These are phyloP conservation scores for Scedosporium minutisporum DNA, from an alignment of 2,329 filamentous ascomycete species.

Conservation along the genomic window DNA sequence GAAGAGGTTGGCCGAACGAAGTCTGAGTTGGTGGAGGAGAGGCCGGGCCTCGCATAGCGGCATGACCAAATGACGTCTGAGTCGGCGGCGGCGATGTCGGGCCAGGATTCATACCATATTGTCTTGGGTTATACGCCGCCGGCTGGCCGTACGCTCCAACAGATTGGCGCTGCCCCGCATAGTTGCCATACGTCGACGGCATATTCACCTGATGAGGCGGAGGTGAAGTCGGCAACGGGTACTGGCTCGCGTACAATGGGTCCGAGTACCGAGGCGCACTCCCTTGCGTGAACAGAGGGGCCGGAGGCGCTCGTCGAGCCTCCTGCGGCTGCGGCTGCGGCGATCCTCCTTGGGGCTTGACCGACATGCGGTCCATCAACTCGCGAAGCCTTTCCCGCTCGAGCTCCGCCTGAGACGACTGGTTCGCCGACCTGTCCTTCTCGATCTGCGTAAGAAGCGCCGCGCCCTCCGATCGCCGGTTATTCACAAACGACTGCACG, in stretches of 20 bases:
- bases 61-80: slow-evolving; percentile 40
- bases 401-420: slow-evolving; percentile 57
- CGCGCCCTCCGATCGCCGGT: slow-evolving; percentile 80
- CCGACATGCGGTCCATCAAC: slow-evolving; percentile 91
- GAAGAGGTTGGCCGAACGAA: slow-evolving; percentile 32
- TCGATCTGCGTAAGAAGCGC: slow-evolving; percentile 85
- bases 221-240: slow-evolving; percentile 48
- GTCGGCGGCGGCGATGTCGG: slow-evolving; percentile 55
- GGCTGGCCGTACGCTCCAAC: slow-evolving; percentile 34
- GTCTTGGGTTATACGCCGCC: slow-evolving; percentile 45
- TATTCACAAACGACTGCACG: slow-evolving; percentile 93
- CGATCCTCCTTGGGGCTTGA: slow-evolving; percentile 46
- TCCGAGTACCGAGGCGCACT: slow-evolving; percentile 41
- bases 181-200: slow-evolving; percentile 19
- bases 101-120: slow-evolving; percentile 47
- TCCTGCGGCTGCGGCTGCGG: slow-evolving; percentile 16
- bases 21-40: slow-evolving; percentile 52
- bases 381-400: slow-evolving; percentile 79
- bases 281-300: slow-evolving; percentile 40
- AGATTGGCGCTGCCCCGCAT: slow-evolving; percentile 22
- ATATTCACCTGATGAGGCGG: slow-evolving; percentile 36
- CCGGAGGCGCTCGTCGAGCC: slow-evolving; percentile 25
- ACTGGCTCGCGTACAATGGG: slow-evolving; percentile 46
- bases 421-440: slow-evolving; percentile 57
- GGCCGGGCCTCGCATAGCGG: slow-evolving; percentile 29